Conservation (phyloP, 495 filamentous ascomycete species). For the Penicillium bovifimosum region DNA sequence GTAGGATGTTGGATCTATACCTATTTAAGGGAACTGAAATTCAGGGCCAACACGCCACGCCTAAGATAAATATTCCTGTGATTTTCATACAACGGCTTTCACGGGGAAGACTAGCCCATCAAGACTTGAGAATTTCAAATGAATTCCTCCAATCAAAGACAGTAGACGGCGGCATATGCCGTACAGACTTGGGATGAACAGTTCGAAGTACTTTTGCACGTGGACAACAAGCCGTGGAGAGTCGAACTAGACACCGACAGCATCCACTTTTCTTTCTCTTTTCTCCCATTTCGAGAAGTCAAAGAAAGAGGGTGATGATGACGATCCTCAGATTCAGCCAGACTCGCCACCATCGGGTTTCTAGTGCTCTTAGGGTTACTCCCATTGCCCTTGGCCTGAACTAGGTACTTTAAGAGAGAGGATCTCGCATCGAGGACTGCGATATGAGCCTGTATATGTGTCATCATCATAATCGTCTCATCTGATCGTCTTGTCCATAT, state of each 20-base stretch:
- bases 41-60: background rate
- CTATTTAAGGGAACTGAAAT: background rate
- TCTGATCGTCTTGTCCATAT: background rate
- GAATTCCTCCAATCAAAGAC: background rate
- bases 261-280: background rate
- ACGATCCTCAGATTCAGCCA: too few relatives aligned
- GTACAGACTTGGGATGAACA: background rate
- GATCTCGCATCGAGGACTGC: too few relatives aligned
- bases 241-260: background rate
- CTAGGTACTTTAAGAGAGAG: too few relatives aligned
- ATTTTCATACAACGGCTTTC: background rate
- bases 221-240: background rate
- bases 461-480: background rate
- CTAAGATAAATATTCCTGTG: background rate
- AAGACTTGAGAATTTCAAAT: background rate
- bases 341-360: too few relatives aligned
- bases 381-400: too few relatives aligned
- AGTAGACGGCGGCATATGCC: background rate
- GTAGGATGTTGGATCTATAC: background rate
- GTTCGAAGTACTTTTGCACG: background rate
- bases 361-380: too few relatives aligned
- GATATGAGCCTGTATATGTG: too few relatives aligned
- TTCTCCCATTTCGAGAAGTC: too few relatives aligned
- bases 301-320: too few relatives aligned
- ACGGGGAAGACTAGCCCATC: background rate